Conservation (phyloP, 1,284 basidiomycete species). For the Microbotryum scabiosae region DNA sequence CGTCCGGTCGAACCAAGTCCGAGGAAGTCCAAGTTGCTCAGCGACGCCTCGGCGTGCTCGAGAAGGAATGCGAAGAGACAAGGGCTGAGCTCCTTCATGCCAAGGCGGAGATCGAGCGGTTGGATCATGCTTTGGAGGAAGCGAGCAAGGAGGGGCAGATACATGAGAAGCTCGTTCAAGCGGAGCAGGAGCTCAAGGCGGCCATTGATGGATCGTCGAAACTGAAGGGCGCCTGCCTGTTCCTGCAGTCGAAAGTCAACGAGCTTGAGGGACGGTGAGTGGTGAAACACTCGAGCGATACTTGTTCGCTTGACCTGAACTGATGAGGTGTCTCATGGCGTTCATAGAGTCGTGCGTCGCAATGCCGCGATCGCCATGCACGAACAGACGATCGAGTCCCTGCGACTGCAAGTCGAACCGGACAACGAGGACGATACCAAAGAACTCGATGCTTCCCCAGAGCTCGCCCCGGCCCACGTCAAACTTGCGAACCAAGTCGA, state of each 20-base stretch:
- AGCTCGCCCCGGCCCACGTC: conserved; percentile 2
- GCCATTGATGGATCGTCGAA: conserved; percentile 3
- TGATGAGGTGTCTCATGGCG: neutral
- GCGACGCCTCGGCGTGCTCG: conserved; percentile 4
- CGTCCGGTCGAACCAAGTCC: neutral
- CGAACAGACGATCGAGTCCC: conserved; percentile 11
- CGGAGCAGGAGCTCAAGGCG: conserved; percentile 4
- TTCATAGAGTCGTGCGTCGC: conserved; percentile 7
- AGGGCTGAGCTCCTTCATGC: conserved; percentile 6
- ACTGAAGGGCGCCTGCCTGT: conserved; percentile 8
- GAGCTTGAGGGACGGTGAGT: conserved; percentile 7
- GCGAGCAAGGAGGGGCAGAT: neutral
- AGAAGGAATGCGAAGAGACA: conserved; percentile 8
- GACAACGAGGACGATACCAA: conserved; percentile 19
- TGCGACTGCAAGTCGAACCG: conserved; percentile 19
- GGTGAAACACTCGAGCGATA: neutral
- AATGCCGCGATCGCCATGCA: conserved; percentile 10
- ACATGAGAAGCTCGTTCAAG: neutral
- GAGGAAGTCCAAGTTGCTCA: no score
- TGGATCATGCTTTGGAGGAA: neutral
- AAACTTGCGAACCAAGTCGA: neutral
- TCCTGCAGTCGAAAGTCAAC: conserved; percentile 5
- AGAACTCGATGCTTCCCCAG: neutral
- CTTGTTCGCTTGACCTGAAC: neutral
- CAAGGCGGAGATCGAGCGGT: neutral